Evolutionary conservation across 345 rosid species (phyloP).

Genomic region (Corymbia maculata): DNA sequence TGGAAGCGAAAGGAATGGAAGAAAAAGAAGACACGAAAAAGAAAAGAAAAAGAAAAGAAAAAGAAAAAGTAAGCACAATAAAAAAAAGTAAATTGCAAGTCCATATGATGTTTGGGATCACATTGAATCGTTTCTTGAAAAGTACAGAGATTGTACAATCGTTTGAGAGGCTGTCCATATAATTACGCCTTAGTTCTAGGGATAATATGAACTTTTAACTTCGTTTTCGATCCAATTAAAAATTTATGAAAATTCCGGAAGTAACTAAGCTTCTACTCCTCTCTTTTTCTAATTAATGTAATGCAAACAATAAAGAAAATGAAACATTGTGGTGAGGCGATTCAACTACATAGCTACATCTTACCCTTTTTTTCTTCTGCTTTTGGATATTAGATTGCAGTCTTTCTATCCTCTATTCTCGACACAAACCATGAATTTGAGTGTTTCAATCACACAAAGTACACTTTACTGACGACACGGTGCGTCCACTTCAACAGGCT

Average conservation of each 20-base stretch:
- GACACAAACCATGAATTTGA: neutral
- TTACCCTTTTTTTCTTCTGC: neutral
- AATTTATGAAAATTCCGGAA: too few species aligned
- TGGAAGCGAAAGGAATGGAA: too few species aligned
- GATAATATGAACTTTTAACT: neutral
- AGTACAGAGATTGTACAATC: neutral
- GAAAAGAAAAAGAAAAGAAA: too few species aligned
- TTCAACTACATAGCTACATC: neutral
- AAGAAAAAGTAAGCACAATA: too few species aligned
- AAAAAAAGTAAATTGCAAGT: too few species aligned
- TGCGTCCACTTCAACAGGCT: neutral
- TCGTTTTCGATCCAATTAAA: rapidly evolving
- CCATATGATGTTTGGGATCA: too few species aligned
- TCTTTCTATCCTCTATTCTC: neutral
- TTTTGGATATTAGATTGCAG: neutral
- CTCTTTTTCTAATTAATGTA: too few species aligned
- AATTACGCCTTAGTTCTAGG: neutral
- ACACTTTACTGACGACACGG: neutral
- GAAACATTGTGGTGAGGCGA: neutral
- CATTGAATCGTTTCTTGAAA: neutral
- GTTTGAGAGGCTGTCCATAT: neutral
- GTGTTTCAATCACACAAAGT: neutral
- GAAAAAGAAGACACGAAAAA: too few species aligned
- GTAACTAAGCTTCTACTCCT: too few species aligned
- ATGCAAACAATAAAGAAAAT: too few species aligned